phyloP scores from a whole-genome alignment of 352 stramenopile genomes.

The Phytopythium mirpurense region DNA sequence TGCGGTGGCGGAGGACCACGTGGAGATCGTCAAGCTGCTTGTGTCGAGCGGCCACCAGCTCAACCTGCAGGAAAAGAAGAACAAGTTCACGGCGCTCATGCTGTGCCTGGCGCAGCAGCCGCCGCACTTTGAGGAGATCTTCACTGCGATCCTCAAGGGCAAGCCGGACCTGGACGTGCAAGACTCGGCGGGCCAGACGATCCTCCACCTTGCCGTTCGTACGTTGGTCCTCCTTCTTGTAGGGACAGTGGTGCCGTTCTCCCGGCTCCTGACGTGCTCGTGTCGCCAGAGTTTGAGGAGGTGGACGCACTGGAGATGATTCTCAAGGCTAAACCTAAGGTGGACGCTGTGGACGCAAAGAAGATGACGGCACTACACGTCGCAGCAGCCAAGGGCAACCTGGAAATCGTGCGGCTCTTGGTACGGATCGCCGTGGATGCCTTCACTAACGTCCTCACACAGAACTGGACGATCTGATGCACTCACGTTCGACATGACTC shows the following conservation, averaged over 20 bases:
- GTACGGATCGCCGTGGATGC: constrained; percentile 11
- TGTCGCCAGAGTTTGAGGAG: constrained; percentile 53
- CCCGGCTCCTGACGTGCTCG: neutral
- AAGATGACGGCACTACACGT: constrained; percentile 77
- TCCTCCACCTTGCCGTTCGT: constrained; percentile 64
- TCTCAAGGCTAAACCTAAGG: constrained; percentile 50
- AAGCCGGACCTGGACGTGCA: constrained; percentile 61
- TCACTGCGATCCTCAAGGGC: constrained; percentile 59
- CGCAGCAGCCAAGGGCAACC: constrained; percentile 53
- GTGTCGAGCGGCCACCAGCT: constrained; percentile 62
- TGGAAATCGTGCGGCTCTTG: constrained; percentile 53
- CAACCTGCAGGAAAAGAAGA: constrained; percentile 75
- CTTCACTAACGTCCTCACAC: neutral
- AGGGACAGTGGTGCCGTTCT: too few species aligned
- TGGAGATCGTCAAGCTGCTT: constrained; percentile 67
- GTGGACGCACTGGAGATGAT: constrained; percentile 54
- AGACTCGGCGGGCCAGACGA: constrained; percentile 57
- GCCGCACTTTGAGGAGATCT: constrained; percentile 54
- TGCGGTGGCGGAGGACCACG: constrained; percentile 62
- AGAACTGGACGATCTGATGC: neutral
- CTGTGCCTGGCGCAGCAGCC: constrained; percentile 67
- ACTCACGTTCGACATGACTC: too few species aligned
- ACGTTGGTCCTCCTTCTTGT: too few species aligned
- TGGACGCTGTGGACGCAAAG: constrained; percentile 56
- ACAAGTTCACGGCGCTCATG: constrained; percentile 71